Base-by-base conservation (phyloP, 2,329 filamentous ascomycete genomes). In the Dactylellina haptotyla region DNA sequence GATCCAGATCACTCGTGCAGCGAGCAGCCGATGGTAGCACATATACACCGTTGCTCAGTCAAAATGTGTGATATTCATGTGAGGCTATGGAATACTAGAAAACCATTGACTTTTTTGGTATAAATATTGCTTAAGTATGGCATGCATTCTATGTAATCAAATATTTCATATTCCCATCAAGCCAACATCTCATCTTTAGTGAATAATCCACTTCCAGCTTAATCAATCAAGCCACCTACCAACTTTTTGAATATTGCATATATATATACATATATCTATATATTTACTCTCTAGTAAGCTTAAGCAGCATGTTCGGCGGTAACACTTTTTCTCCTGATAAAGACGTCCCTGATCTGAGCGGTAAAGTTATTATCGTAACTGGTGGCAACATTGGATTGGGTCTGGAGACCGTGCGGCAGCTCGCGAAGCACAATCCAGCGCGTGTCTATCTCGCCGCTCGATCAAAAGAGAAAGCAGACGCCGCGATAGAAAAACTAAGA, bases 361-460 rank as follows among this genome's bases (percentile, higher is more conserved):
- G 64, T 25, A 45, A 75, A 61, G 65, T 77, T 2, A 75, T 76
- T n/a, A 34, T 76, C 4, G 72, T 77, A 2, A 77, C 75, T 3
- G 76, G 75, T 14, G 75, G 76, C 3, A 76, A 65, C 20, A 37
- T 41, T 39, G 72, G 66, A 4, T 16, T 71, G 1, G 71, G 69
- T 2, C 14, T 61, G 1, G 57, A 62, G 16, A 71, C 75, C 9
- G 69, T 77, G 6, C 70, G 75, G 14, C 76, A 77, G 23, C 64
- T 69, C 3, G 54, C 25, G n/a, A 59, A 43, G 16, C 74, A 75
- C 46, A 79, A 79, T 23, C 80, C 81, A 0, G 69, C 76, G 2
- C 78, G 78, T 16, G 79, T 83, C 20, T 82, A 79, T 50, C 77
- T 83, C 3, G 81, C 78, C 4, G 81, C 80, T 12, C 81, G 82